Base-by-base conservation (phyloP, 306 rosid species). In the Sphenostylis stenocarpa region DNA sequence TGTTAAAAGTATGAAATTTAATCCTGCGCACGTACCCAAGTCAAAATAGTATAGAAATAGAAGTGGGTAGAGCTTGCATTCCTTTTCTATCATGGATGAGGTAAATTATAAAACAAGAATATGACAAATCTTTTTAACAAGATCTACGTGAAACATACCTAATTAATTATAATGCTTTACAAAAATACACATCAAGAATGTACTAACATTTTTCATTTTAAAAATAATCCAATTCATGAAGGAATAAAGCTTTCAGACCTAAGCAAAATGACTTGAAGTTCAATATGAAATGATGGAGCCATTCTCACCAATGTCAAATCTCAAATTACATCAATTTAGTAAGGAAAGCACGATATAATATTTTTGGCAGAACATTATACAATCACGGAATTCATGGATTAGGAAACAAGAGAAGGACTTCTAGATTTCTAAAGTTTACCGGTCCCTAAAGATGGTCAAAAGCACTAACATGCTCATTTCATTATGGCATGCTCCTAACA, bases 361-460 rank as follows among this genome's bases (percentile, higher is more conserved):
- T 55, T 77, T 57, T 11, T 36, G 45, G 33, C 21, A 56, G 58
- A 74, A 78, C 34, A 81, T 69, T 38, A 69, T 58, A 78, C 72
- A 78, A 67, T 70, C 81, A 53, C 66, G 53, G 67, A 78, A 68
- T 68, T 33, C 70, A 68, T 43, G 17, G 21, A 73, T 73, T 6
- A 53, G 7, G 21, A 52, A 68, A 82, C 72, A 56, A 74, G 9
- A 68, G 12, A 67, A 67, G 20, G 57, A 56, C 70, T 11, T 26
- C 73, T 43, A 51, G 63, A 56, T 39, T 39, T 78, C 73, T 67
- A 47, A 58, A 65, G 72, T 53, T 16, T 41, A 77, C 21, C 72
- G 62, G 15, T 62, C 23, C 67, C 70, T 51, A 38, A 20, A 19
- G 49, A 20, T 64, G 34, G 62, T 75, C 71, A 48, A 58, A 80